Conservation (phyloP, 306 rosid species). For the Pterocarpus santalinus region DNA sequence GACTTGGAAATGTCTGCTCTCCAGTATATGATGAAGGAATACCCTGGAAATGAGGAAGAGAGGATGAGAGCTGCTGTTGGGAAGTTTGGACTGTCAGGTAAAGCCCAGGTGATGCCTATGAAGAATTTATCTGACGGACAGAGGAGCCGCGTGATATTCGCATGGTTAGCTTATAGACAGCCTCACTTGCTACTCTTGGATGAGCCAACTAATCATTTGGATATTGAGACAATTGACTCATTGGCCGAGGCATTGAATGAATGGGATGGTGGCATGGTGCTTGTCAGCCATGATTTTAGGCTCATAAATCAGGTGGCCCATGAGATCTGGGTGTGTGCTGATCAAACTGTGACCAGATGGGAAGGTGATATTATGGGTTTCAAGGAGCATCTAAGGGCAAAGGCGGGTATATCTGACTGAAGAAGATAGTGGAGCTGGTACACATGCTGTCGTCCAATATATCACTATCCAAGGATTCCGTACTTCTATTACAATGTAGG, state of each 20-base stretch:
- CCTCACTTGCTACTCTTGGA: conserved; percentile 91
- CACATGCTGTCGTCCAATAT: neutral
- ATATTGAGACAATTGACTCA: conserved; percentile 95
- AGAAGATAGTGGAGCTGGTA: conserved; percentile 14
- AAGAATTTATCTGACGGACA: conserved; percentile 97
- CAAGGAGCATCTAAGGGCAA: conserved; percentile 79
- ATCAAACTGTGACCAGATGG: conserved; percentile 89
- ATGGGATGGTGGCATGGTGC: conserved; percentile 99
- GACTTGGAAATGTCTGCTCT: conserved; percentile 92
- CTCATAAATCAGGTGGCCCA: conserved; percentile 97
- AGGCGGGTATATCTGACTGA: conserved; percentile 81
- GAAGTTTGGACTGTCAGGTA: conserved; percentile 91
- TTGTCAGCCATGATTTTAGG: conserved; percentile 98
- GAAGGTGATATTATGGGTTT: conserved; percentile 94
- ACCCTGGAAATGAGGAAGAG: conserved; percentile 97
- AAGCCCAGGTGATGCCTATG: conserved; percentile 98
- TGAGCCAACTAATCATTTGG: conserved; percentile 98
- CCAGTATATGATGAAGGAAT: conserved; percentile 82
- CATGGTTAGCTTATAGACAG: conserved; percentile 96
- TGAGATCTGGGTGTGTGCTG: conserved; percentile 97
- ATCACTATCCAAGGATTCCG: conserved; percentile 25
- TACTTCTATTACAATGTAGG: conserved; percentile 29
- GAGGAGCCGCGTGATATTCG: conserved; percentile 92
- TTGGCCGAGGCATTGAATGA: conserved; percentile 96
- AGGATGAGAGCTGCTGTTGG: conserved; percentile 96